Percentiles rank a stretch among this genome's conserved stretches.
phyloP scores from a whole-genome alignment of 768 basidiomycete species.

The Lentinula detonsa region DNA sequence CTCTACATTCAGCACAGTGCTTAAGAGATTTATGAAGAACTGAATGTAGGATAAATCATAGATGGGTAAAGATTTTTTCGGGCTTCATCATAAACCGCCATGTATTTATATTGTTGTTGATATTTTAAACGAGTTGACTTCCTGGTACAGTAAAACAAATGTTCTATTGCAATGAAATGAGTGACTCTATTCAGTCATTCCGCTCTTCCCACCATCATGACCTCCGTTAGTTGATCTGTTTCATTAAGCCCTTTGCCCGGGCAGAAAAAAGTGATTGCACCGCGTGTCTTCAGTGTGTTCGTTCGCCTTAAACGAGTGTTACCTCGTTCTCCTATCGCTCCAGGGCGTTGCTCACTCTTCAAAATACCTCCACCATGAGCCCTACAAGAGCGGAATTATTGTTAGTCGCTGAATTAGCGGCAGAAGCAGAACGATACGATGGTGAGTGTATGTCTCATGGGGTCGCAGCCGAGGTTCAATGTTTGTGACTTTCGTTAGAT shows the following conservation, averaged over 20 bases:
- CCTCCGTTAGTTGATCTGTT: background rate
- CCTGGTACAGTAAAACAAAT: too few species aligned
- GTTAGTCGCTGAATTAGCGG: constrained; percentile 75
- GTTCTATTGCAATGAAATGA: background rate
- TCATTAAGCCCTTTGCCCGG: constrained; percentile 3
- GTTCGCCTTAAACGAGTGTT: background rate
- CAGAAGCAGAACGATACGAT: constrained; percentile 86
- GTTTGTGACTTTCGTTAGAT: constrained; percentile 35
- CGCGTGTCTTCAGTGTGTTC: background rate
- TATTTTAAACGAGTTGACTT: too few species aligned
- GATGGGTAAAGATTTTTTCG: background rate
- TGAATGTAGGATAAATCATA: background rate
- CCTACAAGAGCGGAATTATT: constrained; percentile 32
- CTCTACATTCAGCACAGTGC: constrained; percentile 36
- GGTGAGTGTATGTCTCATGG: constrained; percentile 36
- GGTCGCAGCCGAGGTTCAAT: background rate
- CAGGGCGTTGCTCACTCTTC: background rate
- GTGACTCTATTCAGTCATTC: background rate
- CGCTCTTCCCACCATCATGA: background rate
- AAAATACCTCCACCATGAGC: background rate
- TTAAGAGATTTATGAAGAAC: constrained; percentile 34
- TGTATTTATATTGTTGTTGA: too few species aligned
- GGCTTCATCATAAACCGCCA: too few species aligned
- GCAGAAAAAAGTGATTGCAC: background rate
- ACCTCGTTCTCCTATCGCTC: background rate